Evolutionary conservation across 1,139 yeast species (phyloP).

Genomic region (Kluyveromyces sp.): DNA sequence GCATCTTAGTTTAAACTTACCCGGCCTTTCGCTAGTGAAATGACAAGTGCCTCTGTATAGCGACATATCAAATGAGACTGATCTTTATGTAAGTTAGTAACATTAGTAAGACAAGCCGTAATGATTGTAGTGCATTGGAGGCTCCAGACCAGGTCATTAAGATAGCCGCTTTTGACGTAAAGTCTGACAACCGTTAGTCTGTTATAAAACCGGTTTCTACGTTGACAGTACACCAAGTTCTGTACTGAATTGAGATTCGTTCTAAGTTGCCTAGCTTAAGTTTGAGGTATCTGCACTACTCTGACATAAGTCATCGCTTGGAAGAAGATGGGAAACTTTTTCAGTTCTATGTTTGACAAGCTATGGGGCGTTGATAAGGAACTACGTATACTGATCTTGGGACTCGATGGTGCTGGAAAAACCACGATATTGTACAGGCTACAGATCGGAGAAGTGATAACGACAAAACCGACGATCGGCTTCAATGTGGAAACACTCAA

Average conservation of each 20-base stretch:
- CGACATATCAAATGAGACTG: too few relatives aligned
- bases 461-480: conserved; percentile 94
- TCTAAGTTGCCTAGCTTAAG: neutral
- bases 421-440: conserved; percentile 88
- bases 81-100: too few relatives aligned
- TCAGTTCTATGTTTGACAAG: conserved; percentile 78
- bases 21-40: neutral
- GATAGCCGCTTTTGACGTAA: too few relatives aligned
- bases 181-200: neutral
- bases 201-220: neutral
- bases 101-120: neutral
- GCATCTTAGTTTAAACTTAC: too few relatives aligned
- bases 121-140: neutral
- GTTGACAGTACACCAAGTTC: neutral
- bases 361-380: conserved; percentile 90
- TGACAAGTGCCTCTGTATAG: too few relatives aligned
- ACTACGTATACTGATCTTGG: conserved; percentile 83
- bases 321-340: conserved; percentile 79
- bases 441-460: conserved; percentile 90
- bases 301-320: too few relatives aligned
- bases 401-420: conserved; percentile 97
- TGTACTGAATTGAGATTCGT: neutral
- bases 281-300: too few relatives aligned
- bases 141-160: neutral
- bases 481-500: conserved; percentile 92